Base-by-base conservation (phyloP, 208 protist genomes). In the Trypanosoma melophagium region DNA sequence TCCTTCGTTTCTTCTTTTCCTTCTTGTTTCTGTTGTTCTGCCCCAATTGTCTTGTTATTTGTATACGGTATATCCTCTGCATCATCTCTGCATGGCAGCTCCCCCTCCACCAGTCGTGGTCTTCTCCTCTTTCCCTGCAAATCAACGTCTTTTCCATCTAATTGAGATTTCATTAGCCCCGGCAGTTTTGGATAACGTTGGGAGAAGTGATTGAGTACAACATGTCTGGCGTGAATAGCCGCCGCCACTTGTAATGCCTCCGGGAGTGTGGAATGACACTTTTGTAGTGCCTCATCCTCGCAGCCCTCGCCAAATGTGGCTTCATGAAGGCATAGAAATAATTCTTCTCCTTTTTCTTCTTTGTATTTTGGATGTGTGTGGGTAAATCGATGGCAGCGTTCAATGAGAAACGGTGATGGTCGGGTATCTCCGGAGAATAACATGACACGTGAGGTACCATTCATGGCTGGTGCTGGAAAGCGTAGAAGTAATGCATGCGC, bases 391-490 rank as follows among this genome's bases (percentile, higher is more conserved):
- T 31, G 64, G 59, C 81, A 92, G 21, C 76, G 83, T n/a, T 89
- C 63, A 13, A 96, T 69, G 8, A 98, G 78, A 31, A 74, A 61
- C 16, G 38, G 21, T 38, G 90, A 93, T 3, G 87, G 93, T 9
- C 87, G 71, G 12, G 94, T 98, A 80, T 98, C 96, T 19, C 94
- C 96, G 4, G 92, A 97, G 66, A 95, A 98, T 21, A 93, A 74
- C 14, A 97, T 68, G 28, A 86, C 80, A 49, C 77, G 78, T 10
- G 86, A 85, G 13, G 49, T 41, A 1, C 2, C 28, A 19, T 25
- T 35, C 9, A 17, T 53, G 22, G 57, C 12, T 14, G 54, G 25
- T 10, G 70, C 55, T 24, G 86, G 86, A 79, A 92, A 93, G n/a
- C 89, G 83, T 7, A 96, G 70, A 10, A 96, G 82, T 21, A 93